These are phyloP conservation scores for Pleurotus platypus DNA, from an alignment of 768 basidiomycete genomes.

Conservation along the genomic window DNA sequence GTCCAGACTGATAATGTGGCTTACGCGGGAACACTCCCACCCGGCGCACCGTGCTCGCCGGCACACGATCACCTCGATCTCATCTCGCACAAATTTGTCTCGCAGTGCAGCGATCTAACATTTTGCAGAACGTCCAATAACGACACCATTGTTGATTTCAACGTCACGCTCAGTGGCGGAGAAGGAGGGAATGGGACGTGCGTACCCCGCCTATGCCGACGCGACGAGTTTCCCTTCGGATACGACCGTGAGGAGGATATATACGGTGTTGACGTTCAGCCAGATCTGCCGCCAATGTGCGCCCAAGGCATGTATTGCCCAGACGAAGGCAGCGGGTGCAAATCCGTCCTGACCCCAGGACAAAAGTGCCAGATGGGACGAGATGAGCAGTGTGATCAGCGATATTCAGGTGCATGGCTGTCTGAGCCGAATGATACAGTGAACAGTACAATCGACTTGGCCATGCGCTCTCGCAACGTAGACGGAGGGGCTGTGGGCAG, in stretches of 20 bases:
- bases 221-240: constrained; percentile 60
- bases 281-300: constrained; percentile 50
- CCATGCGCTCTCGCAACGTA: too few relatives aligned
- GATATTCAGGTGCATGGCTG: constrained; percentile 26
- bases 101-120: constrained; percentile 56
- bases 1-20: too few relatives aligned
- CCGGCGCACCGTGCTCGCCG: constrained; percentile 29
- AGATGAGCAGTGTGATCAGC: constrained; percentile 49
- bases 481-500: too few relatives aligned
- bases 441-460: too few relatives aligned
- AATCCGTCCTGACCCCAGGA: constrained; percentile 40
- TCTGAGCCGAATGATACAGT: too few relatives aligned
- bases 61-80: constrained; percentile 50
- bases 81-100: constrained; percentile 51
- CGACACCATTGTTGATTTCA: background rate
- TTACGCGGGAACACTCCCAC: constrained; percentile 3
- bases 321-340: constrained; percentile 62
- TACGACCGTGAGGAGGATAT: constrained; percentile 25
- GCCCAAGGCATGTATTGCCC: constrained; percentile 55
- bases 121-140: constrained; percentile 35
- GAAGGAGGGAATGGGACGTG: constrained; percentile 37
- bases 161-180: background rate
- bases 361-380: constrained; percentile 55
- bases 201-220: constrained; percentile 48
- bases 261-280: too few relatives aligned